Evolutionary conservation across 495 filamentous ascomycete species (phyloP).

Genomic region (Letharia columbiana): DNA sequence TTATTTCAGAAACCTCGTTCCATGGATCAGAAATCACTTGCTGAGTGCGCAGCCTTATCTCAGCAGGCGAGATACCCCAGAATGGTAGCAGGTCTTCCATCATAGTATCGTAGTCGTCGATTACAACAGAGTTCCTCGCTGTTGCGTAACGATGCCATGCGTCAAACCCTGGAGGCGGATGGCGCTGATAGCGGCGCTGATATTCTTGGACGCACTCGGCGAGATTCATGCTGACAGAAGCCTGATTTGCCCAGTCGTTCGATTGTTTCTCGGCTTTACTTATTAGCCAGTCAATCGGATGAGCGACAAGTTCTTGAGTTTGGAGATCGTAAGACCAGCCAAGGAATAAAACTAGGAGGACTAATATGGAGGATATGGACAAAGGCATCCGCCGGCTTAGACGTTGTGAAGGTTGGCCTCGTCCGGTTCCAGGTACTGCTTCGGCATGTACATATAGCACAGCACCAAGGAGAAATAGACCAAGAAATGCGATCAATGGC

Average conservation of each 20-base stretch:
- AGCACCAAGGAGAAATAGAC: slow-evolving; percentile 9
- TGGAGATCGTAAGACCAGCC: slow-evolving; percentile 12
- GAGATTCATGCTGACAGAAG: slow-evolving; percentile 34
- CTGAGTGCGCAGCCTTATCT: slow-evolving; percentile 45
- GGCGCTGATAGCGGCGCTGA: slow-evolving; percentile 36
- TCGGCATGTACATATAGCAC: slow-evolving; percentile 30
- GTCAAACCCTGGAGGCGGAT: slow-evolving; percentile 52
- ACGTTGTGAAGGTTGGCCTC: slow-evolving; percentile 23
- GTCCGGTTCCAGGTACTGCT: slow-evolving; percentile 28
- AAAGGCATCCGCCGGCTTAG: slow-evolving; percentile 6
- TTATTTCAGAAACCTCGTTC: slow-evolving; percentile 43
- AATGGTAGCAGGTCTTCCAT: slow-evolving; percentile 62
- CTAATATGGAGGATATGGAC: slow-evolving; percentile 5
- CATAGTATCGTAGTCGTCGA: slow-evolving; percentile 73
- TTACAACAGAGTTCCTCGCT: slow-evolving; percentile 50
- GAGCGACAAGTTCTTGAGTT: slow-evolving; percentile 13
- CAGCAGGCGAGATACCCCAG: slow-evolving; percentile 55
- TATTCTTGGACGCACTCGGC: slow-evolving; percentile 37
- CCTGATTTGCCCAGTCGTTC: slow-evolving; percentile 32
- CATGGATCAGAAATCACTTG: slow-evolving; percentile 39
- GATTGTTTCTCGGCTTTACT: slow-evolving; percentile 34
- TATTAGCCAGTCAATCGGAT: slow-evolving; percentile 46
- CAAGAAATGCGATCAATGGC: slow-evolving; percentile 6
- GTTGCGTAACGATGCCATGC: slow-evolving; percentile 68
- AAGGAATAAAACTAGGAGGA: slow-evolving; percentile 10